A percentile compares a stretch with the other conserved stretches of the same genome.
These are phyloP conservation scores for Puccinia coronata DNA, from an alignment of 1,284 basidiomycete species.

Conservation along the genomic window DNA sequence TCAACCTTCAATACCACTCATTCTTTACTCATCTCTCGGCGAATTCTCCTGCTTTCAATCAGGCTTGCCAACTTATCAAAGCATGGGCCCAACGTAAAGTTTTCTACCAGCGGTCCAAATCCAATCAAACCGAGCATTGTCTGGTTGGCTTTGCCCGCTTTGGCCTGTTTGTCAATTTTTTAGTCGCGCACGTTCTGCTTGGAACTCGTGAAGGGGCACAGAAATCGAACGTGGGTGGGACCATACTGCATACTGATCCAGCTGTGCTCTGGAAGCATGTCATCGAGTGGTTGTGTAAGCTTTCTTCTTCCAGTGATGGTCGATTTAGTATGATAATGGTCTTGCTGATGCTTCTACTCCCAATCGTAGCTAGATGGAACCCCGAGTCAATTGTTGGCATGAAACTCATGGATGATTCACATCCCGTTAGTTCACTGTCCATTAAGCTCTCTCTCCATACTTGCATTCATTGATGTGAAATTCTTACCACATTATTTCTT, in stretches of 20 bases:
- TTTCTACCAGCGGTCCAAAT: constrained; percentile 14
- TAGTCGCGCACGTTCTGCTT: constrained; percentile 43
- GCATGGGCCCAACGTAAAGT: constrained; percentile 35
- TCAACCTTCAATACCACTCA: constrained; percentile 25
- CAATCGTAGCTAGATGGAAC: constrained; percentile 36
- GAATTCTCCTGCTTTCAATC: constrained; percentile 41
- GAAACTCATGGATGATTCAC: constrained; percentile 28
- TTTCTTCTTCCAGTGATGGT: background rate
- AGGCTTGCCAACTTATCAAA: constrained; percentile 42
- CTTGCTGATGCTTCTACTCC: background rate
- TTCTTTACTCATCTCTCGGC: constrained; percentile 29
- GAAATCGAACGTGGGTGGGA: constrained; percentile 1
- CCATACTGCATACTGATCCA: constrained; percentile 21
- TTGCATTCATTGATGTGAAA: background rate
- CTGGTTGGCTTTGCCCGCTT: constrained; percentile 40
- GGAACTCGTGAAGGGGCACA: constrained; percentile 28
- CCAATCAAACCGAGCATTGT: background rate
- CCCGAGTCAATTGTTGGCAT: constrained; percentile 23
- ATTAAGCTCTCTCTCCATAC: background rate
- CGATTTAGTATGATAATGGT: background rate
- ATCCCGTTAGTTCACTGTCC: constrained; percentile 15
- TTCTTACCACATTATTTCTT: background rate
- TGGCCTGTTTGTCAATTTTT: constrained; percentile 44
- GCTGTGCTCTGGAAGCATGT: constrained; percentile 39
- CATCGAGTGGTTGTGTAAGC: constrained; percentile 46